phyloP scores from a whole-genome alignment of 768 basidiomycete species.

The Imleria badia region DNA sequence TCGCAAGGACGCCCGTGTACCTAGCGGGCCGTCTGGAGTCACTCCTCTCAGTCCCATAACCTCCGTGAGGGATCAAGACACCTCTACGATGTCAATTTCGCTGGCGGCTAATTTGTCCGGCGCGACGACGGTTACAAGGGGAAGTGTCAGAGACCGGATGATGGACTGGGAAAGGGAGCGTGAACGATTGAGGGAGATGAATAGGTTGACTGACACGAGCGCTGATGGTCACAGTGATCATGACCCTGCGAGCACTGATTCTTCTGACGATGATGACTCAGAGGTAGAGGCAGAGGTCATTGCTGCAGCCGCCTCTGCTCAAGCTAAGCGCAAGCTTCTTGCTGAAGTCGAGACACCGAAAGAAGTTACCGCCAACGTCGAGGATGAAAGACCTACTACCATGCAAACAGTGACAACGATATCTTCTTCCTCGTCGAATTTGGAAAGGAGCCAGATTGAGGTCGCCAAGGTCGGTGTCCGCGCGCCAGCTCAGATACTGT shows the following conservation, averaged over 20 bases:
- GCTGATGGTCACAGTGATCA: constrained; percentile 39
- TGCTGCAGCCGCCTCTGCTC: constrained; percentile 19
- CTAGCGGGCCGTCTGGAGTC: neutral
- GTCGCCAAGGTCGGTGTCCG: constrained; percentile 30
- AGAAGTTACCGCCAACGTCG: neutral
- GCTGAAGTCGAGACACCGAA: constrained; percentile 1
- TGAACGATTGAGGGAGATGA: constrained; percentile 68
- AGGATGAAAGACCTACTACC: constrained; percentile 8
- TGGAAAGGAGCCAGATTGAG: constrained; percentile 31
- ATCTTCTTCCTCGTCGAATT: constrained; percentile 20
- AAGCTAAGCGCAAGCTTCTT: constrained; percentile 2
- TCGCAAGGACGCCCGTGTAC: constrained; percentile 7
- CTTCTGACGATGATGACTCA: constrained; percentile 29
- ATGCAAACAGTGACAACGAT: constrained; percentile 14
- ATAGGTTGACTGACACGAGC: constrained; percentile 55
- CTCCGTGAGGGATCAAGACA: constrained; percentile 14
- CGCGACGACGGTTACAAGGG: constrained; percentile 20
- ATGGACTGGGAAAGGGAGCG: constrained; percentile 76
- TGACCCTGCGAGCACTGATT: constrained; percentile 24
- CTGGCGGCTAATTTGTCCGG: constrained; percentile 19
- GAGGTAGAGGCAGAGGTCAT: constrained; percentile 26
- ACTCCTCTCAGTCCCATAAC: constrained; percentile 17
- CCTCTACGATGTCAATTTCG: constrained; percentile 6
- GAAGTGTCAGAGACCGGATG: constrained; percentile 56
- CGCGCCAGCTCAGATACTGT: constrained; percentile 28